Conservation (phyloP, 2,329 filamentous ascomycete genomes). For the Fusarium sp. region DNA sequence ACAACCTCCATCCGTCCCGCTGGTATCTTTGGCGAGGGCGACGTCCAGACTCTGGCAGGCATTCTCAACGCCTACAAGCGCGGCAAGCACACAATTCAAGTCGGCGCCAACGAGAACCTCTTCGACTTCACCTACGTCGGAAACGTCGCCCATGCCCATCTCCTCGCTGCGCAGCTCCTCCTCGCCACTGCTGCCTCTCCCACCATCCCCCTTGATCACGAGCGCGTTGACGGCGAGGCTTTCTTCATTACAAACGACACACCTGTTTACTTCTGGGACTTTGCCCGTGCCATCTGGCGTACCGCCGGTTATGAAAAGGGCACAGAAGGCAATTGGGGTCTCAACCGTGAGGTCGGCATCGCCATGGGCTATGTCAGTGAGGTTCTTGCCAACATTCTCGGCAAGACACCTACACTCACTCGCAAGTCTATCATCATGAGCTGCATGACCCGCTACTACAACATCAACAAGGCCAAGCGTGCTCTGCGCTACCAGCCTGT, state of each 20-base stretch:
- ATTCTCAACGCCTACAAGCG: conserved; percentile 78
- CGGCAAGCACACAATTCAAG: conserved; percentile 79
- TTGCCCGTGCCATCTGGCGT: conserved; percentile 81
- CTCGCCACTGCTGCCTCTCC: conserved; percentile 68
- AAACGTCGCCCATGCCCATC: conserved; percentile 79
- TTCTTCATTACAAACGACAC: conserved; percentile 93
- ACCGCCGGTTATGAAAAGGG: conserved; percentile 66
- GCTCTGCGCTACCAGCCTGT: conserved; percentile 77
- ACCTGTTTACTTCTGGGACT: conserved; percentile 92
- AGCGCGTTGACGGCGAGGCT: conserved; percentile 83
- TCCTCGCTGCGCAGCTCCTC: conserved; percentile 81
- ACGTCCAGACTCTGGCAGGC: conserved; percentile 79
- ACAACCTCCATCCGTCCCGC: conserved; percentile 87
- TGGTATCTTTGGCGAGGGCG: conserved; percentile 91
- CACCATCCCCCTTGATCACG: conserved; percentile 74
- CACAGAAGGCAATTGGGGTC: conserved; percentile 65
- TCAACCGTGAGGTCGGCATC: conserved; percentile 64
- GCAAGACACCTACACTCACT: conserved; percentile 68
- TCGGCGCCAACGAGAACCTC: conserved; percentile 76
- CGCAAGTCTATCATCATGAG: conserved; percentile 72
- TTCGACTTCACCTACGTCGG: conserved; percentile 75
- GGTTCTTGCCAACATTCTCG: conserved; percentile 60
- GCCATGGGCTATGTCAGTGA: conserved; percentile 66
- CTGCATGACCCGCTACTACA: conserved; percentile 82
- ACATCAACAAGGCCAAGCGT: conserved; percentile 78